Percentiles rank a stretch among this genome's conserved stretches.
Evolutionary conservation across 305 asterid species (phyloP).

Genomic region (Petunia hybrid): DNA sequence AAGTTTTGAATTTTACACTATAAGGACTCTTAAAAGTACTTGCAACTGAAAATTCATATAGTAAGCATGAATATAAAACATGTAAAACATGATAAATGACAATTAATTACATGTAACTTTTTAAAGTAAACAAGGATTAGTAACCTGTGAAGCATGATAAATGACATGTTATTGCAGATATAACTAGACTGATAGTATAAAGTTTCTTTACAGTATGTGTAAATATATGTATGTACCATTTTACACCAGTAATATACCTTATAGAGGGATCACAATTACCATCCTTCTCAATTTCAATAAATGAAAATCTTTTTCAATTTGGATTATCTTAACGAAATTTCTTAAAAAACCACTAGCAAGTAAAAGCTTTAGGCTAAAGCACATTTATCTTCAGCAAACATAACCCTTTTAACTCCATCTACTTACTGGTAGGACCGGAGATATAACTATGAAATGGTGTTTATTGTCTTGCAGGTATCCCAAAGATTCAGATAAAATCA

Average conservation of each 20-base stretch:
- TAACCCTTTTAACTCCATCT: background rate
- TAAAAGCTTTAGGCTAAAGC: background rate
- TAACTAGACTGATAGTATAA: background rate
- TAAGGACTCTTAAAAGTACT: background rate
- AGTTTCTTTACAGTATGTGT: background rate
- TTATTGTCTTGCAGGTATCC: constrained; percentile 32
- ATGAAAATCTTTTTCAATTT: no score
- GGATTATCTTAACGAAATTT: background rate
- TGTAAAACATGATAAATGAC: no score
- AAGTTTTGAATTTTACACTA: background rate
- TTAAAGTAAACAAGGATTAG: no score
- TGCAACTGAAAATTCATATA: no score
- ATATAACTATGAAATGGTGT: background rate
- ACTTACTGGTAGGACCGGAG: background rate
- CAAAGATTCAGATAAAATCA: constrained; percentile 39
- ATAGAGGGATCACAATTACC: background rate
- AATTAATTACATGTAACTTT: no score
- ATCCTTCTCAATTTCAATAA: background rate
- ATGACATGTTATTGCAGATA: no score
- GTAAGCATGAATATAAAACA: no score
- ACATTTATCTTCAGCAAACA: background rate
- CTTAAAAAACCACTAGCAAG: background rate
- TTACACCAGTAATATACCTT: background rate
- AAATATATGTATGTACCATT: background rate
- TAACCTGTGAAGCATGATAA: no score